Conservation (phyloP, 2,329 filamentous ascomycete species). For the Fusarium illudens region DNA sequence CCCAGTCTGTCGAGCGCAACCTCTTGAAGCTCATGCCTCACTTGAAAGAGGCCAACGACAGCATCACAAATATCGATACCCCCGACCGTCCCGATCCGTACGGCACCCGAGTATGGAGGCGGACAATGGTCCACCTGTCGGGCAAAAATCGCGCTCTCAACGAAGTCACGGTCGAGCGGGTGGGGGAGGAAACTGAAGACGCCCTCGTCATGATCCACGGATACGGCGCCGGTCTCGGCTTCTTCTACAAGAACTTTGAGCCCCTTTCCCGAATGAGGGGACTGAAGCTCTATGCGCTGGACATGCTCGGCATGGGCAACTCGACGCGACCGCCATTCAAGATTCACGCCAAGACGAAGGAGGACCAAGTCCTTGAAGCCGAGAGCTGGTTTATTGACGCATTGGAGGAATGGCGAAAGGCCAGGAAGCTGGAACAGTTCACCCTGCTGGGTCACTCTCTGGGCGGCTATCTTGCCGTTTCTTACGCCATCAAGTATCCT, state of each 20-base stretch:
- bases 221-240: constrained; percentile 94
- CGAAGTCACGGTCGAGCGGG: constrained; percentile 88
- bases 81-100: constrained; percentile 74
- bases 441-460: constrained; percentile 93
- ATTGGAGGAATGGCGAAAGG: constrained; percentile 92
- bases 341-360: constrained; percentile 81
- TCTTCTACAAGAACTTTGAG: constrained; percentile 99
- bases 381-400: constrained; percentile 97
- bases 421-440: constrained; percentile 89
- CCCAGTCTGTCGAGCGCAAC: constrained; percentile 84
- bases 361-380: constrained; percentile 84
- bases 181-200: constrained; percentile 81
- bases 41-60: constrained; percentile 77
- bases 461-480: constrained; percentile 93
- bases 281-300: constrained; percentile 92
- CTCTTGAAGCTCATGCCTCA: constrained; percentile 89
- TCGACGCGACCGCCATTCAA: constrained; percentile 85
- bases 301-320: constrained; percentile 94
- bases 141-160: constrained; percentile 90
- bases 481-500: constrained; percentile 96
- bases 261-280: constrained; percentile 78
- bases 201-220: constrained; percentile 96
- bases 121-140: constrained; percentile 81
- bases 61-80: constrained; percentile 59
- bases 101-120: constrained; percentile 86